Evolutionary conservation across 2,329 filamentous ascomycete species (phyloP).

Genomic region (Epichloe brachyelytri): DNA sequence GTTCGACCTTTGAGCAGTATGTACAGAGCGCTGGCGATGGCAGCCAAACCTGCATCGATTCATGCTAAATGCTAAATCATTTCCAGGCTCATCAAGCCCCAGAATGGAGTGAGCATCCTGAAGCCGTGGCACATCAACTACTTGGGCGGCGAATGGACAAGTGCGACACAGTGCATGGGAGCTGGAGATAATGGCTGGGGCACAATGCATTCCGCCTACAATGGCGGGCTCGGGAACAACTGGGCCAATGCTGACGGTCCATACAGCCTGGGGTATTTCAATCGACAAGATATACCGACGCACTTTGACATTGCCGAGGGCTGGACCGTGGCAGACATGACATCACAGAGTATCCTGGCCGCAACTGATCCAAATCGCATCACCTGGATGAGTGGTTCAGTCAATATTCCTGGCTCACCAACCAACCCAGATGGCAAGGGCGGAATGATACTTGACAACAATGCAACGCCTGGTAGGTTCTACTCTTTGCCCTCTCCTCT

Average conservation of each 20-base stretch:
- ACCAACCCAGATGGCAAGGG: slow-evolving; percentile 22
- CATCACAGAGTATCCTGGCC: slow-evolving; percentile 9
- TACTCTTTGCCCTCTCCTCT: slow-evolving; percentile 6
- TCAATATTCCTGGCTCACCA: slow-evolving; percentile 32
- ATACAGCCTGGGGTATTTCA: slow-evolving; percentile 32
- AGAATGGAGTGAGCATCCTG: slow-evolving; percentile 30
- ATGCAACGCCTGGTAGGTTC: slow-evolving; percentile 12
- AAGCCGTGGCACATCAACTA: slow-evolving; percentile 40
- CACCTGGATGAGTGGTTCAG: slow-evolving; percentile 24
- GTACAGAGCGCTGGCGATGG: slow-evolving; percentile 9
- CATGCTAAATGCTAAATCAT: neutral
- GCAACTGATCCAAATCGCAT: slow-evolving; percentile 35
- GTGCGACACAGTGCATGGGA: slow-evolving; percentile 38
- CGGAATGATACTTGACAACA: slow-evolving; percentile 35
- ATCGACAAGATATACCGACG: slow-evolving; percentile 35
- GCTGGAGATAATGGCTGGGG: slow-evolving; percentile 38
- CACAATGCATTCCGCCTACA: slow-evolving; percentile 37
- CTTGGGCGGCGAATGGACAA: slow-evolving; percentile 28
- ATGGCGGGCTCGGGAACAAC: slow-evolving; percentile 34
- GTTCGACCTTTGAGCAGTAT: slow-evolving; percentile 35
- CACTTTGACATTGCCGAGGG: slow-evolving; percentile 42
- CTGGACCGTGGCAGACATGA: slow-evolving; percentile 26
- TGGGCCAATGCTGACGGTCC: slow-evolving; percentile 25
- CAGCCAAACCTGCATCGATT: neutral
- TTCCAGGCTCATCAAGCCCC: neutral